Conservation (phyloP, 306 rosid species). For the Lathyrus oleraceus region DNA sequence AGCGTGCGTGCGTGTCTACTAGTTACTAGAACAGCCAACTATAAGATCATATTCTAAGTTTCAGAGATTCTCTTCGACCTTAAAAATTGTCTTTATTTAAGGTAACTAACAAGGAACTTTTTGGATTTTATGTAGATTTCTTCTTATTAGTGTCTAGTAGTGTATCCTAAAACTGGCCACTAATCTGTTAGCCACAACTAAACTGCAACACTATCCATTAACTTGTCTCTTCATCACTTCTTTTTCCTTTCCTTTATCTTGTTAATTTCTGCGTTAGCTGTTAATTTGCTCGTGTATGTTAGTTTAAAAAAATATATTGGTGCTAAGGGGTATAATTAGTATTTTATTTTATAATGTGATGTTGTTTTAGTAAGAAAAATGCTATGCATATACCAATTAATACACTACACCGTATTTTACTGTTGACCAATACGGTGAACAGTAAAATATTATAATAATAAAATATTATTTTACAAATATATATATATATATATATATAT, state of each 20-base stretch:
- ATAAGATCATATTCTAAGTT: neutral
- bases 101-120: constrained; percentile 5
- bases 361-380: too few relatives aligned
- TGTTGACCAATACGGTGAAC: too few relatives aligned
- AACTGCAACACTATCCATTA: constrained; percentile 6
- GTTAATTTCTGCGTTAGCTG: neutral
- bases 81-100: constrained; percentile 15
- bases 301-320: too few relatives aligned
- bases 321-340: too few relatives aligned
- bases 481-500: too few relatives aligned
- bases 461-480: too few relatives aligned
- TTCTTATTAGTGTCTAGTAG: neutral
- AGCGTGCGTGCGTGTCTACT: neutral
- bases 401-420: too few relatives aligned
- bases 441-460: too few relatives aligned
- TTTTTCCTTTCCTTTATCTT: neutral
- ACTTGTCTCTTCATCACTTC: neutral
- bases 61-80: constrained; percentile 20
- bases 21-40: constrained; percentile 6
- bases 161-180: constrained; percentile 13
- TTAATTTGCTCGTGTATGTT: neutral
- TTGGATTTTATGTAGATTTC: constrained; percentile 13
- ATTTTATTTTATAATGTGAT: too few relatives aligned
- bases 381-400: too few relatives aligned
- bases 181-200: constrained; percentile 7